Percentiles rank a stretch among this genome's conserved stretches.
Evolutionary conservation across 108 stramenopile species (phyloP).

Genomic region (Cyclotella cryptica): DNA sequence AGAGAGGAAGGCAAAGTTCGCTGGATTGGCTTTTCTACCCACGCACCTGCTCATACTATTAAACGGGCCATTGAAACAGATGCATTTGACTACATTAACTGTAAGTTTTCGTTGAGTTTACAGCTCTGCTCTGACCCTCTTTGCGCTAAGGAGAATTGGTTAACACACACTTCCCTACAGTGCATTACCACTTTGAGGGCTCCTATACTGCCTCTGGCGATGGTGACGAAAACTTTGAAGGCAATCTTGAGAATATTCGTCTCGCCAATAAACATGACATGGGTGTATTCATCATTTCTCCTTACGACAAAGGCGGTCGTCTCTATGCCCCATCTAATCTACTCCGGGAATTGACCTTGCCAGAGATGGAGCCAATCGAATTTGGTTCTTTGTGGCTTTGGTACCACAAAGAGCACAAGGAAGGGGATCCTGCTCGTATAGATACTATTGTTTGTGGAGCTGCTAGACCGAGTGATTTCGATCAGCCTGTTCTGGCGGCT

Average conservation of each 20-base stretch:
- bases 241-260: constrained; percentile 70
- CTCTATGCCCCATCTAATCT: constrained; percentile 76
- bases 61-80: constrained; percentile 71
- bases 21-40: constrained; percentile 89
- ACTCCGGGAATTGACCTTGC: constrained; percentile 70
- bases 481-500: constrained; percentile 71
- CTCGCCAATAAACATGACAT: constrained; percentile 78
- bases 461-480: constrained; percentile 78
- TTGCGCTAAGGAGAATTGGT: neutral
- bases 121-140: neutral
- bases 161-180: constrained; percentile 5
- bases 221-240: constrained; percentile 49
- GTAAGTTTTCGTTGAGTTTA: constrained; percentile 7
- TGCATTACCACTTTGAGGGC: constrained; percentile 91
- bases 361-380: constrained; percentile 81
- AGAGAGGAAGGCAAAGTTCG: constrained; percentile 76
- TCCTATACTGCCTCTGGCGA: constrained; percentile 86
- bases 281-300: constrained; percentile 89
- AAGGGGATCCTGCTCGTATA: constrained; percentile 36
- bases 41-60: constrained; percentile 81
- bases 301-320: constrained; percentile 91
- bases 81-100: constrained; percentile 85
- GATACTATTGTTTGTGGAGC: constrained; percentile 81
- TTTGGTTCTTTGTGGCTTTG: constrained; percentile 74
- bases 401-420: constrained; percentile 53